phyloP scores from a whole-genome alignment of 1,284 basidiomycete species.

The Termitomyces sp. region DNA sequence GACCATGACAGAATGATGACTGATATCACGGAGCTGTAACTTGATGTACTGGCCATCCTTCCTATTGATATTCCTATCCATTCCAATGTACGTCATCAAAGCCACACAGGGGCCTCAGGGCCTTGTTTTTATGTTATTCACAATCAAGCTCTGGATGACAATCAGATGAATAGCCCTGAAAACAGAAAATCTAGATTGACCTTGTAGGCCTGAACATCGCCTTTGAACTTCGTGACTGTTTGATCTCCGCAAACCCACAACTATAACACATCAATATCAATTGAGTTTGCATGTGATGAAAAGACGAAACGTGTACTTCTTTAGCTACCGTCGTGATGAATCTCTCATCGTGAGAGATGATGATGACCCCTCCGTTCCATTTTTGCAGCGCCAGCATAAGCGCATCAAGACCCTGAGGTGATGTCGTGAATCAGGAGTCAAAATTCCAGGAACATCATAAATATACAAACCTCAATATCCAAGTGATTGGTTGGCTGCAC shows the following conservation, averaged over 20 bases:
- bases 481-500: constrained; percentile 92
- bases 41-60: not conserved
- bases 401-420: constrained; percentile 82
- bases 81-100: not conserved
- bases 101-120: constrained; percentile 32
- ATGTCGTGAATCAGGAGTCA: constrained; percentile 5
- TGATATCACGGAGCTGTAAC: not conserved
- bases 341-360: constrained; percentile 91
- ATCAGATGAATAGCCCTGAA: constrained; percentile 2
- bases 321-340: constrained; percentile 84
- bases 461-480: constrained; percentile 73
- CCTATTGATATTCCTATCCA: too few species aligned
- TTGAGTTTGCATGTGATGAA: not conserved
- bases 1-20: not conserved
- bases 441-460: not conserved
- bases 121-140: constrained; percentile 70
- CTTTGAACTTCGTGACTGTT: constrained; percentile 80
- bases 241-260: constrained; percentile 90
- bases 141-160: constrained; percentile 60
- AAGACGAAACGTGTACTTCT: constrained; percentile 43
- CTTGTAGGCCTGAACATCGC: constrained; percentile 93
- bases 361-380: constrained; percentile 96
- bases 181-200: constrained; percentile 31
- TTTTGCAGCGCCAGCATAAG: constrained; percentile 82
- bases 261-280: constrained; percentile 30